These are phyloP conservation scores for Dimocarpus longan DNA, from an alignment of 345 rosid genomes.

Conservation along the genomic window DNA sequence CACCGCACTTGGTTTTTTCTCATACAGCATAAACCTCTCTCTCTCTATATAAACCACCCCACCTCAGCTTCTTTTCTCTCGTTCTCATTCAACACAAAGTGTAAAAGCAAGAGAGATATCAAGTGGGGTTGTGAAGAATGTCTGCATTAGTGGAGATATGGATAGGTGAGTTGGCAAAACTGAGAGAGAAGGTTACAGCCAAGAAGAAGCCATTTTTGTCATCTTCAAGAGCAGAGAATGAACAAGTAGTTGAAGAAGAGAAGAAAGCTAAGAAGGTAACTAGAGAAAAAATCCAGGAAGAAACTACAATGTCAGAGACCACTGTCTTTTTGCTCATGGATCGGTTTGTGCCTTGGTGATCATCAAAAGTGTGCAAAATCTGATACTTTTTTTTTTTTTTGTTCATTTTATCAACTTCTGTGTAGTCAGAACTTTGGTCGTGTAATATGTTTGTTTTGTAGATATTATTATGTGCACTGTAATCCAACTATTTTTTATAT, in stretches of 20 bases:
- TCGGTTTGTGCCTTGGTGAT: slow-evolving; percentile 74
- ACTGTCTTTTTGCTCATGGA: slow-evolving; percentile 79
- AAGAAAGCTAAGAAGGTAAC: slow-evolving; percentile 28
- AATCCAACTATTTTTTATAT: not conserved
- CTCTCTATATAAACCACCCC: slow-evolving; percentile 28
- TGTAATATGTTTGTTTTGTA: not conserved
- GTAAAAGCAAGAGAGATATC: not conserved
- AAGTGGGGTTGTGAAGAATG: slow-evolving; percentile 32
- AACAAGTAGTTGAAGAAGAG: slow-evolving; percentile 23
- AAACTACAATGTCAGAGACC: slow-evolving; percentile 56
- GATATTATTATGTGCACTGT: not conserved
- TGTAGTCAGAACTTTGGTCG: not conserved
- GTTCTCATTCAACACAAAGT: not conserved
- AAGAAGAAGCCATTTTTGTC: slow-evolving; percentile 35
- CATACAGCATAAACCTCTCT: not conserved
- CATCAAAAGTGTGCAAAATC: not conserved
- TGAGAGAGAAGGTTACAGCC: slow-evolving; percentile 46
- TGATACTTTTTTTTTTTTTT: not conserved
- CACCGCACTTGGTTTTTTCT: not conserved
- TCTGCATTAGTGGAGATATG: slow-evolving; percentile 55
- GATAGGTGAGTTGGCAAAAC: slow-evolving; percentile 56
- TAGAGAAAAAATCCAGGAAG: slow-evolving; percentile 34
- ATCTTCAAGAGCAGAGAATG: slow-evolving; percentile 28
- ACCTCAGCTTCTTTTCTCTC: slow-evolving; percentile 7
- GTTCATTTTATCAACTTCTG: not conserved